Evolutionary conservation across 2,329 filamentous ascomycete genomes (phyloP).

Genomic region (Ceratocystis alfenasii): DNA sequence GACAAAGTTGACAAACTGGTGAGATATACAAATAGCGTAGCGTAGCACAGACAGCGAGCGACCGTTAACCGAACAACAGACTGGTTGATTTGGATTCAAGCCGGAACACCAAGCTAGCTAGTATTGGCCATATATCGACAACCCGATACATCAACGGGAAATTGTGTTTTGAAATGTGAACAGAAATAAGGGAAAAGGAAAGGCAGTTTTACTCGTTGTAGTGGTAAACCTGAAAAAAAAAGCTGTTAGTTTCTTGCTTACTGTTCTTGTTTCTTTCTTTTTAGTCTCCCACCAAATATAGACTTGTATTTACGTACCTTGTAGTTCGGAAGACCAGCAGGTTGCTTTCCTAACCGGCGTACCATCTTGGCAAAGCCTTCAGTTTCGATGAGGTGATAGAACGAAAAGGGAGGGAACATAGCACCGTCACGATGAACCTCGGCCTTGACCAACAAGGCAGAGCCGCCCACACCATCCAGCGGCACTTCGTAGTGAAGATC

Average conservation of each 20-base stretch:
- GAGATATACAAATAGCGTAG: neutral
- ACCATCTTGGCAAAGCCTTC: conserved; percentile 99
- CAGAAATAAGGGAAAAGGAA: conserved; percentile 1
- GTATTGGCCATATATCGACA: conserved; percentile 12
- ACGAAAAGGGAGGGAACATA: conserved; percentile 95
- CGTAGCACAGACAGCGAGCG: neutral
- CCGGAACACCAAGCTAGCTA: neutral
- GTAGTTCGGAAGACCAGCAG: conserved; percentile 89
- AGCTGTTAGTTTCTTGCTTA: conserved; percentile 14
- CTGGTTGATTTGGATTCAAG: conserved; percentile 5
- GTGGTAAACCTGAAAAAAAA: conserved; percentile 58
- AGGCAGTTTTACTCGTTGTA: conserved; percentile 61
- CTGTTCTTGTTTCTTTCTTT: neutral
- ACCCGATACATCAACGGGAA: neutral
- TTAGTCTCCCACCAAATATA: neutral
- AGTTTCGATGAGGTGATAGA: conserved; percentile 95
- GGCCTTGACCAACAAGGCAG: conserved; percentile 83
- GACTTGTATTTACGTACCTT: conserved; percentile 49
- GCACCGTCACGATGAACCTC: conserved; percentile 94
- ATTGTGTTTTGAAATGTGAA: neutral
- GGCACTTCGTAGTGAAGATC: conserved; percentile 53
- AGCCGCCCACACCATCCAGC: conserved; percentile 88
- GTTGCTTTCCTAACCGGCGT: conserved; percentile 69
- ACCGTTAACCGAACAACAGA: conserved; percentile 1
- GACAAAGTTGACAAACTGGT: neutral